Percentiles rank a stretch among this genome's conserved stretches.
Evolutionary conservation across 2,329 filamentous ascomycete species (phyloP).

Genomic region (Didymella glomerata): DNA sequence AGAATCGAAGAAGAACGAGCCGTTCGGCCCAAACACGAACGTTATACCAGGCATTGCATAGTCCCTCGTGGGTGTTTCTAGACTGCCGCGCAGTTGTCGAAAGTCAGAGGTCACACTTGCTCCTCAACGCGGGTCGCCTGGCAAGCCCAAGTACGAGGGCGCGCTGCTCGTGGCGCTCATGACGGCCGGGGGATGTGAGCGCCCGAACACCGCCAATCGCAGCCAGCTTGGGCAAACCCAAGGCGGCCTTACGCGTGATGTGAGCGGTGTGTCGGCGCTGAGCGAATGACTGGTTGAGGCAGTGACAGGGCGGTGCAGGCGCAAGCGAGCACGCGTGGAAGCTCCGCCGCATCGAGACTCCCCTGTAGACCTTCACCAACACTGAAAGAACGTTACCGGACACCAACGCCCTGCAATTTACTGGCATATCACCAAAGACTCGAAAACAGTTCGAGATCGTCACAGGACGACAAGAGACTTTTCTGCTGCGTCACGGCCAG

Average conservation of each 20-base stretch:
- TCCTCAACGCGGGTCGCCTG: constrained; percentile 21
- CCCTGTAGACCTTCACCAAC: neutral
- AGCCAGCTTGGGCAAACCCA: constrained; percentile 10
- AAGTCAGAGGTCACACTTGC: constrained; percentile 1
- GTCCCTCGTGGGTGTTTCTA: constrained; percentile 13
- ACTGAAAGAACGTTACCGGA: neutral
- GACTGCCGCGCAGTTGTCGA: constrained; percentile 1
- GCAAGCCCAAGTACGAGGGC: constrained; percentile 7
- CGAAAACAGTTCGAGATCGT: neutral
- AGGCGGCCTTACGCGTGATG: constrained; percentile 14
- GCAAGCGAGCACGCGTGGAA: constrained; percentile 10
- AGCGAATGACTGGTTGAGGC: constrained; percentile 3
- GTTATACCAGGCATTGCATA: constrained; percentile 46
- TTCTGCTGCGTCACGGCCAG: neutral
- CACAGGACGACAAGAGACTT: neutral
- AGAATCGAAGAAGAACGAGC: constrained; percentile 50
- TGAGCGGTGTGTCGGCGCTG: constrained; percentile 5
- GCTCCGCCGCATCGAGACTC: constrained; percentile 5
- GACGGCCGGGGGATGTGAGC: constrained; percentile 19
- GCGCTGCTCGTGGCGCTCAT: constrained; percentile 20
- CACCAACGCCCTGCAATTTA: neutral
- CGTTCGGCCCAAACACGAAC: constrained; percentile 49
- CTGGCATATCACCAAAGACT: neutral
- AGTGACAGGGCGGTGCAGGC: constrained; percentile 11
- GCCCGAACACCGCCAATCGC: constrained; percentile 24